Percentiles rank a stretch among this genome's conserved stretches.
phyloP scores from a whole-genome alignment of 805 yeast genomes.

The Saccharomycopsis javanensis region DNA sequence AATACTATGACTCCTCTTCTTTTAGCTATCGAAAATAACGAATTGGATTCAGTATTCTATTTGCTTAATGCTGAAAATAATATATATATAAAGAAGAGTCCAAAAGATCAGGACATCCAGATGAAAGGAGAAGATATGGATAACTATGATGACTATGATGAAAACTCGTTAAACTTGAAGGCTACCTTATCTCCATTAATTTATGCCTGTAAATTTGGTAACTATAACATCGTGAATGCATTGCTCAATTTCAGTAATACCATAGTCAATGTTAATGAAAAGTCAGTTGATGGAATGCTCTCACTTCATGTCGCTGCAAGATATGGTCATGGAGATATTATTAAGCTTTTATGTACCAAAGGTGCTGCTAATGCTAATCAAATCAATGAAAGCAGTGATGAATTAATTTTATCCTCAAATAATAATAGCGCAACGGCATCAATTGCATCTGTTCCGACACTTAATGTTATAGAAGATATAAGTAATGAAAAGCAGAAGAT shows the following conservation, averaged over 20 bases:
- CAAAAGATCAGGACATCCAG: not conserved
- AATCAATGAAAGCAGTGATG: not conserved
- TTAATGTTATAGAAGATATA: not conserved
- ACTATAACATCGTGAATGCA: slow-evolving; percentile 56
- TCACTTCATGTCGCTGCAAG: slow-evolving; percentile 87
- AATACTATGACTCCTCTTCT: slow-evolving; percentile 77
- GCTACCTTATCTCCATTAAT: slow-evolving; percentile 62
- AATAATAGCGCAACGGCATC: not conserved
- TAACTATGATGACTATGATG: slow-evolving; percentile 38
- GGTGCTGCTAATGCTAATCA: slow-evolving; percentile 28
- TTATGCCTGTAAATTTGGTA: slow-evolving; percentile 82
- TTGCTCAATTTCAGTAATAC: slow-evolving; percentile 36
- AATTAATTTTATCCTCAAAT: not conserved
- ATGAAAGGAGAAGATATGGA: not conserved
- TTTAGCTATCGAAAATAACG: slow-evolving; percentile 63
- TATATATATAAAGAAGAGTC: not conserved
- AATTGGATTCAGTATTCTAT: slow-evolving; percentile 43
- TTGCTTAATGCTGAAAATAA: slow-evolving; percentile 31
- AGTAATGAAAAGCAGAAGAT: not conserved
- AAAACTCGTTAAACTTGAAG: slow-evolving; percentile 25
- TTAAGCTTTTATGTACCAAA: slow-evolving; percentile 56
- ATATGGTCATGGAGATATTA: slow-evolving; percentile 63
- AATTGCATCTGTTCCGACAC: not conserved
- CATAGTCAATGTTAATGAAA: slow-evolving; percentile 24
- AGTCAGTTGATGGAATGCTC: slow-evolving; percentile 80